Percentiles rank a stretch among this genome's conserved stretches.
Evolutionary conservation across 2,329 filamentous ascomycete genomes (phyloP).

Genomic region (Ascocoryne sarcoides): DNA sequence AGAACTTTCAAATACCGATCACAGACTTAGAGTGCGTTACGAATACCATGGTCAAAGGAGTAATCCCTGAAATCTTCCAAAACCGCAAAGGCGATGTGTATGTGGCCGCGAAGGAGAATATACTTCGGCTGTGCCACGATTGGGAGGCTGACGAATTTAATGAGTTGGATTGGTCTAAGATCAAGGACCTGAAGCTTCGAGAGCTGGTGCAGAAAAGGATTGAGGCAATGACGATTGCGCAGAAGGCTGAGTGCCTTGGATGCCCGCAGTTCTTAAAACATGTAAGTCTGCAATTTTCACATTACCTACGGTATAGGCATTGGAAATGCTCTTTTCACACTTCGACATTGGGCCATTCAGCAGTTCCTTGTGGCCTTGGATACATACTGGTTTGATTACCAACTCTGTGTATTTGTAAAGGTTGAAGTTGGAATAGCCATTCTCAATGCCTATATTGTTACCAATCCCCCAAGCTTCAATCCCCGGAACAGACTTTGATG

Average conservation of each 20-base stretch:
- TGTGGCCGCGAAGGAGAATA: conserved; percentile 53
- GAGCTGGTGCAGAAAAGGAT: conserved; percentile 68
- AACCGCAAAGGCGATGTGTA: conserved; percentile 41
- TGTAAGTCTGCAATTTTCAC: conserved; percentile 48
- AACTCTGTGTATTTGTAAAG: no score
- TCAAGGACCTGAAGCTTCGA: conserved; percentile 75
- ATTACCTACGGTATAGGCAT: no score
- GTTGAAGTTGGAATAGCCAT: no score
- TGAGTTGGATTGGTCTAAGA: conserved; percentile 71
- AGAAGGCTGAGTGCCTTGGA: conserved; percentile 53
- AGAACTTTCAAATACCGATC: conserved; percentile 61
- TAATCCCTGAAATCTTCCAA: conserved; percentile 50
- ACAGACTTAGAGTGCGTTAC: conserved; percentile 80
- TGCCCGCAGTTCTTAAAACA: conserved; percentile 84
- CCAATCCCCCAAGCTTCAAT: no score
- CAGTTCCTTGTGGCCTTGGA: no score
- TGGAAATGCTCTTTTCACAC: no score
- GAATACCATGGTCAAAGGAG: conserved; percentile 50
- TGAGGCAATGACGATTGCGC: conserved; percentile 53
- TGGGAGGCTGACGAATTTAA: conserved; percentile 74
- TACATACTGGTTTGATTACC: no score
- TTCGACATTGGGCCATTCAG: no score
- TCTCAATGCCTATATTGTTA: no score
- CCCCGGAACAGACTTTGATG: not conserved
- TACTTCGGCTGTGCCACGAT: conserved; percentile 59